Conservation (phyloP, 805 yeast genomes). For the Ogataea polymorpha region DNA sequence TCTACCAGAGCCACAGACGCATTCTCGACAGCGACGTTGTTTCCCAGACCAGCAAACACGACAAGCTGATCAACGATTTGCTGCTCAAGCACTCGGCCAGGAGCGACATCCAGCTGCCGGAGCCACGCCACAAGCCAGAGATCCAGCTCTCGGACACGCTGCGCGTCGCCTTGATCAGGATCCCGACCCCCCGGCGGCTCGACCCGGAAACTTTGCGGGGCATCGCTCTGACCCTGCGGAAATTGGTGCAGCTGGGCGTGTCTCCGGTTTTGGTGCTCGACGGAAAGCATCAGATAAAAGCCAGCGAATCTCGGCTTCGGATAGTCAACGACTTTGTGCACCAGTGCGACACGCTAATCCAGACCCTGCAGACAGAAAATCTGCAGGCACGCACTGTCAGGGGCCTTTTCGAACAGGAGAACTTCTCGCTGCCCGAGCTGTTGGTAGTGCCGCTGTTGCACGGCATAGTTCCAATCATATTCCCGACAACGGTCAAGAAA, state of each 20-base stretch:
- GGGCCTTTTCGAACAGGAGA: constrained; percentile 36
- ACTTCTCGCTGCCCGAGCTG: constrained; percentile 34
- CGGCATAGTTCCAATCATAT: constrained; percentile 57
- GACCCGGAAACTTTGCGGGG: constrained; percentile 37
- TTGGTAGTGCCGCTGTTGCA: constrained; percentile 41
- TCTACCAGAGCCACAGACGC: constrained; percentile 25
- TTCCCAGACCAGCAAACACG: constrained; percentile 28
- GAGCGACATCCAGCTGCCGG: constrained; percentile 7
- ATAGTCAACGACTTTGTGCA: constrained; percentile 21
- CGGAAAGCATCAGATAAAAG: constrained; percentile 23
- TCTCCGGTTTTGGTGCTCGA: constrained; percentile 70
- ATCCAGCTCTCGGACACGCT: constrained; percentile 37
- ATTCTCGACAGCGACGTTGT: constrained; percentile 9
- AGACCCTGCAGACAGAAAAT: constrained; percentile 18
- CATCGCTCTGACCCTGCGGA: constrained; percentile 53
- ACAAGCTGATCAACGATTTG: constrained; percentile 31
- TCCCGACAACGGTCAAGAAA: constrained; percentile 49
- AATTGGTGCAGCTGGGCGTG: constrained; percentile 62
- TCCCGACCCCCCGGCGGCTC: constrained; percentile 40
- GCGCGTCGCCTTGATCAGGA: constrained; percentile 55
- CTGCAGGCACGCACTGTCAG: constrained; percentile 32
- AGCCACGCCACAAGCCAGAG: constrained; percentile 17
- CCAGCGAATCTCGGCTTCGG: constrained; percentile 3
- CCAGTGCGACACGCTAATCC: constrained; percentile 22
- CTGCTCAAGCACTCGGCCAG: constrained; percentile 21